These are phyloP conservation scores for Ganoderma resinaceum DNA, from an alignment of 1,284 basidiomycete genomes.

Conservation along the genomic window DNA sequence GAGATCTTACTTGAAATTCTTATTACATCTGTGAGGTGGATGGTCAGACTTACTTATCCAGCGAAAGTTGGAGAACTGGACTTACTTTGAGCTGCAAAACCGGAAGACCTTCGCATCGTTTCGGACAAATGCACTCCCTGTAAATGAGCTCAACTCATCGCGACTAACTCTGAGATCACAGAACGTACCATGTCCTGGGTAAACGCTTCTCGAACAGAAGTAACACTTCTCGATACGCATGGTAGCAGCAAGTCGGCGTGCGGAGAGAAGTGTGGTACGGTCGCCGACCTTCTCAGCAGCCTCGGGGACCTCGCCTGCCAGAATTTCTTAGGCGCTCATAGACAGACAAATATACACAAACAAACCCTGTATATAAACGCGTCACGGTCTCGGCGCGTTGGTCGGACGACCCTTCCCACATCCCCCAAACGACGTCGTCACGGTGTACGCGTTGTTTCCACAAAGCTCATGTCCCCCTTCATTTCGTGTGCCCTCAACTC, in stretches of 20 bases:
- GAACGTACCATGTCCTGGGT: constrained; percentile 87
- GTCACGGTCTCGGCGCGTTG: neutral
- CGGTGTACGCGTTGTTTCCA: neutral
- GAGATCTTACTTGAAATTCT: constrained; percentile 89
- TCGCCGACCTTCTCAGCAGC: neutral
- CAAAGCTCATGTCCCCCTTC: neutral
- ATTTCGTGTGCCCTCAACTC: constrained; percentile 6
- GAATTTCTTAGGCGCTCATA: constrained; percentile 29
- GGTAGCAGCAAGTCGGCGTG: constrained; percentile 23
- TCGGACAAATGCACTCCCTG: constrained; percentile 91
- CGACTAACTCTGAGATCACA: neutral
- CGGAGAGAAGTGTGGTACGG: constrained; percentile 10
- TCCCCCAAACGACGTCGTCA: constrained; percentile 12
- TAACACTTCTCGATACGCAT: constrained; percentile 93
- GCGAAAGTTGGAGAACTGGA: constrained; percentile 17
- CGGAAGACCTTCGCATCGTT: constrained; percentile 97
- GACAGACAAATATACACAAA: constrained; percentile 20
- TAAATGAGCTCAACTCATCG: neutral
- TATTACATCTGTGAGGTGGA: constrained; percentile 76
- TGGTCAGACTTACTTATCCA: constrained; percentile 16
- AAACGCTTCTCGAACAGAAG: constrained; percentile 93
- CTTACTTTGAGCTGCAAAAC: constrained; percentile 96
- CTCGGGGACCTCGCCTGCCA: neutral
- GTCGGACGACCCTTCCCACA: neutral
- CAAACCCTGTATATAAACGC: neutral